Evolutionary conservation across 768 basidiomycete genomes (phyloP), one percentile per base, ranked within the genome.

Genomic region (Suillus lakei): DNA sequence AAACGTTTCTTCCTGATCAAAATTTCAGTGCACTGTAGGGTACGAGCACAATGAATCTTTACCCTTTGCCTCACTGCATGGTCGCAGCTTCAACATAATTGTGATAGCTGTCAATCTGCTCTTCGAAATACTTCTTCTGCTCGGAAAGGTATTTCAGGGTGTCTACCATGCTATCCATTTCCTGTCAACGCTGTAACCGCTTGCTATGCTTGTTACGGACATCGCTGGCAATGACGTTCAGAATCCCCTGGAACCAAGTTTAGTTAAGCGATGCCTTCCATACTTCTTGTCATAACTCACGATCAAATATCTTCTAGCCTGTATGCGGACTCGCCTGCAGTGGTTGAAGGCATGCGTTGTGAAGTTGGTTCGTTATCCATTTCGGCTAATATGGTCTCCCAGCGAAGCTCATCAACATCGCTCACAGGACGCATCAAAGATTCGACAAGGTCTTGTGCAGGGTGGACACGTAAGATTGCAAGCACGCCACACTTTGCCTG

Each of bases 121-220:
- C 96, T 73, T 95, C 89, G 69, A 93, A 92, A 73, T 88, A 86
- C 66, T 87, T 90, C 85, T 96, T 97, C 77, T 96, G 92, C 71
- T 93, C 91, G 21, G 82, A 86, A 44, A 98, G 85, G 74, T 96
- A 90, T 34, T 83, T 84, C 59, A 96, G 79, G 2, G 95, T 94
- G 67, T 91, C 90, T 68, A 89, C 85, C 94, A 99, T 96, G 67
- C 87, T 92, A 68, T 91, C 86, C 84, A 94, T 91, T 76, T 97
- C 96, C 73, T 95, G 89, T 71, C 93, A 91, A 28, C 98, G 89
- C 74, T 97, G 93, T 21, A 99, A 83, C 21, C 98, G 89, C 74
- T 96, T 92, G 62, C 96, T 87, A 73, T 99, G 96, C 79, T 99
- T 99, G 77, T 93, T 96, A 18, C 96, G 91, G 55, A 99, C 96